These are phyloP conservation scores for Colletotrichum sp. DNA, from an alignment of 2,329 filamentous ascomycete species.

Conservation along the genomic window DNA sequence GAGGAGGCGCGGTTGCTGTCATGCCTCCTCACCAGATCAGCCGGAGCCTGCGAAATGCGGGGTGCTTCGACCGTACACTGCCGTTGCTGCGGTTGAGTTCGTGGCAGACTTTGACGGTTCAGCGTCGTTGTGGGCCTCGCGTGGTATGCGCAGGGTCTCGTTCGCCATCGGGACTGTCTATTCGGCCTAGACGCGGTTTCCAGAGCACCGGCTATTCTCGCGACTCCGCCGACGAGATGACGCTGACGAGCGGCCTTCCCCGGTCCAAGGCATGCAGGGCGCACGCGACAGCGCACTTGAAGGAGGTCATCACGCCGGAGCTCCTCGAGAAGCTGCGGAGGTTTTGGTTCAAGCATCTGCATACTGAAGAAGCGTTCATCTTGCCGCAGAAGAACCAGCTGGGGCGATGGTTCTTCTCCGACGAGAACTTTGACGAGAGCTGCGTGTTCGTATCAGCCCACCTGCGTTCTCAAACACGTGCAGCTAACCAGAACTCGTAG, in stretches of 20 bases:
- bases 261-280: slow-evolving; percentile 10
- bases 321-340: slow-evolving; percentile 34
- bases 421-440: slow-evolving; percentile 36
- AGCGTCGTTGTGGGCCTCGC: background rate
- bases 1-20: background rate
- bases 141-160: background rate
- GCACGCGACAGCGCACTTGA: slow-evolving; percentile 12
- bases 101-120: background rate
- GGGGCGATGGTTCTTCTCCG: slow-evolving; percentile 39
- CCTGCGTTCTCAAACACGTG: background rate
- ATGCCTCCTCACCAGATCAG: slow-evolving; percentile 11
- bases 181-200: background rate
- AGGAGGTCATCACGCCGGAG: slow-evolving; percentile 29
- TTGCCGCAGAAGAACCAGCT: slow-evolving; percentile 29
- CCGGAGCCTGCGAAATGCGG: slow-evolving; percentile 12
- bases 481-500: slow-evolving; percentile 22
- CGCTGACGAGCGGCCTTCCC: background rate
- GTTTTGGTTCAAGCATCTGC: slow-evolving; percentile 45
- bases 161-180: background rate
- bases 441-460: slow-evolving; percentile 32
- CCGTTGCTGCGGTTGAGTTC: background rate
- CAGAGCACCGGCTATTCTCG: background rate
- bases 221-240: slow-evolving; percentile 1
- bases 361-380: slow-evolving; percentile 28
- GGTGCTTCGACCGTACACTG: background rate